Conservation (phyloP, 2,329 filamentous ascomycete genomes). For the Talaromyces sp. region DNA sequence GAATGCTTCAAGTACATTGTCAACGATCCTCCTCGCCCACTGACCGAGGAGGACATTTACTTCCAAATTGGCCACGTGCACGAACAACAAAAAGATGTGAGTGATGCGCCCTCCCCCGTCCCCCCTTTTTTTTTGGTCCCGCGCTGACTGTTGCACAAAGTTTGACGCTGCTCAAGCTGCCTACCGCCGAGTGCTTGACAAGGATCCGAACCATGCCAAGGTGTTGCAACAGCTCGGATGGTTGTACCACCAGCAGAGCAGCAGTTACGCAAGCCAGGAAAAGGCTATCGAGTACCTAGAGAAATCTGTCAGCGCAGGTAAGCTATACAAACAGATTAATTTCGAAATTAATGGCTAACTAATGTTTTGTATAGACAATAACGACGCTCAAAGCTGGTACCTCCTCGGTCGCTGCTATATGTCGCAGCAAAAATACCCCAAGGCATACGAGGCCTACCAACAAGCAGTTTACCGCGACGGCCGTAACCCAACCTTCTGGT, state of each 20-base stretch:
- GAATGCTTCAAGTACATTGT: conserved; percentile 99
- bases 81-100: conserved; percentile 96
- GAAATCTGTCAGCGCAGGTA: conserved; percentile 90
- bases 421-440: conserved; percentile 98
- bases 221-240: conserved; percentile 96
- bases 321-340: conserved; percentile 38
- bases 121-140: conserved; percentile 11
- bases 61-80: conserved; percentile 99
- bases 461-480: conserved; percentile 98
- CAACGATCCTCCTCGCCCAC: conserved; percentile 78
- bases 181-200: conserved; percentile 87
- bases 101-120: conserved; percentile 29
- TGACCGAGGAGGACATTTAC: conserved; percentile 98
- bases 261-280: conserved; percentile 85
- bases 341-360: conserved; percentile 4
- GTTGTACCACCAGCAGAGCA: conserved; percentile 95
- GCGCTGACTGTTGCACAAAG: conserved; percentile 43
- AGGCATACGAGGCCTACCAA: conserved; percentile 97
- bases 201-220: conserved; percentile 94
- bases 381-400: conserved; percentile 97
- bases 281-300: conserved; percentile 95
- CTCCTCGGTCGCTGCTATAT: conserved; percentile 96
- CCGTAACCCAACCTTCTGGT: conserved; percentile 98
- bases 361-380: conserved; percentile 60
- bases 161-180: conserved; percentile 90